These are phyloP conservation scores for Dendrostoma leiphaemia DNA, from an alignment of 2,329 filamentous ascomycete species.

Conservation along the genomic window DNA sequence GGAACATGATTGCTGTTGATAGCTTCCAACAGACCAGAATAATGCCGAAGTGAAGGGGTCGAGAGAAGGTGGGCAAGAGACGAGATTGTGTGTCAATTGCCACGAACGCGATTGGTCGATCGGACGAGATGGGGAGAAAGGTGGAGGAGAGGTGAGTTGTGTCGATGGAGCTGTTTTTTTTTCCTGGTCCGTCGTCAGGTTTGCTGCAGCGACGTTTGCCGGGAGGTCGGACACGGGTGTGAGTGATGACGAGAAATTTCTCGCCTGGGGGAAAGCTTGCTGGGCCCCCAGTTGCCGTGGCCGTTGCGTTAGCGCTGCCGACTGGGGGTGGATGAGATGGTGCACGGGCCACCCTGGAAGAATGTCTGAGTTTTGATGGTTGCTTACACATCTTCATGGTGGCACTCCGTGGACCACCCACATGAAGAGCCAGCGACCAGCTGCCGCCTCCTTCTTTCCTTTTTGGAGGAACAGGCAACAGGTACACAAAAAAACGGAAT, in stretches of 20 bases:
- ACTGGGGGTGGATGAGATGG: neutral
- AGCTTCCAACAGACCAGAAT: neutral
- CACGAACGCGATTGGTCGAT: no score
- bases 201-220: conserved; percentile 3
- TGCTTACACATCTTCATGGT: no score
- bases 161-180: neutral
- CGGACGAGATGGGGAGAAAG: neutral
- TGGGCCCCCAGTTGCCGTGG: neutral
- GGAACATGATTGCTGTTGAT: conserved; percentile 69
- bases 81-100: no score
- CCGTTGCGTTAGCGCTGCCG: conserved; percentile 9
- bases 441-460: no score
- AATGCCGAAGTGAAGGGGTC: neutral
- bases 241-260: conserved; percentile 44
- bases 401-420: no score
- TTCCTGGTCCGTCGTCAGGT: no score
- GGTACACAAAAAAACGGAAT: no score
- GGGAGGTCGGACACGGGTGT: conserved; percentile 17
- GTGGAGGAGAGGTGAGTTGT: neutral
- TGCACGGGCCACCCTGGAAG: neutral
- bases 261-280: conserved; percentile 28
- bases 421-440: no score
- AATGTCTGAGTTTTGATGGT: neutral
- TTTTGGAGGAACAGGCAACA: no score
- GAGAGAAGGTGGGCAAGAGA: no score